Conservation (phyloP, 345 rosid genomes). For the Ailanthus altissimus region DNA sequence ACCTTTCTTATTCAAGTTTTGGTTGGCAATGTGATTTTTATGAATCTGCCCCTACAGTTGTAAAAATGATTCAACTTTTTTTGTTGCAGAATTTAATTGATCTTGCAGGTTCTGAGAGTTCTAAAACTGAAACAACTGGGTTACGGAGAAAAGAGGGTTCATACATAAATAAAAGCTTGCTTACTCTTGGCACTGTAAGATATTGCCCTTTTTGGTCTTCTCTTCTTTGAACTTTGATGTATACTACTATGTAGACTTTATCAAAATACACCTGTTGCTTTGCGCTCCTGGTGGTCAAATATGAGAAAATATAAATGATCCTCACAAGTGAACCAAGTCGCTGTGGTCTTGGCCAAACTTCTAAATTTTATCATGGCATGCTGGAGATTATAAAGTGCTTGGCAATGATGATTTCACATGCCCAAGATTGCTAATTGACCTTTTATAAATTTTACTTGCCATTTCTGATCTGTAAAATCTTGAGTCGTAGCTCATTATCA, state of each 20-base stretch:
- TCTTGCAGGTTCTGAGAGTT: conserved; percentile 82
- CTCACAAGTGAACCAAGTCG: not conserved
- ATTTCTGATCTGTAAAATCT: not conserved
- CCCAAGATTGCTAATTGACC: not conserved
- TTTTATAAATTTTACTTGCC: conserved; percentile 6
- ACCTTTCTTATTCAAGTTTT: conserved; percentile 7
- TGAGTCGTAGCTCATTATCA: conserved; percentile 14
- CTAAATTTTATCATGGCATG: conserved; percentile 5
- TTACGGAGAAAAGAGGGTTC: conserved; percentile 77
- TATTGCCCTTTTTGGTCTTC: conserved; percentile 3
- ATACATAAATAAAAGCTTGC: conserved; percentile 71
- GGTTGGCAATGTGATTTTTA: conserved; percentile 16
- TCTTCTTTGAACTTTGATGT: not conserved
- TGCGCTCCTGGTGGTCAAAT: conserved; percentile 4
- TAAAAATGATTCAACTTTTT: not conserved
- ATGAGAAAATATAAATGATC: conserved; percentile 3
- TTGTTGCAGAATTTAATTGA: conserved; percentile 62
- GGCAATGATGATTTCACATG: not conserved
- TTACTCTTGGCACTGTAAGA: conserved; percentile 73
- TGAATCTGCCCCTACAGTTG: not conserved
- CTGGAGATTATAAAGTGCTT: conserved; percentile 14
- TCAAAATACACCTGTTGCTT: not conserved
- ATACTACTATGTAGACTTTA: conserved; percentile 4
- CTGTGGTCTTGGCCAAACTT: not conserved
- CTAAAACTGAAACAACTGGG: conserved; percentile 75